These are phyloP conservation scores for Globisporangium carolinianum DNA, from an alignment of 352 stramenopile species.

Conservation along the genomic window DNA sequence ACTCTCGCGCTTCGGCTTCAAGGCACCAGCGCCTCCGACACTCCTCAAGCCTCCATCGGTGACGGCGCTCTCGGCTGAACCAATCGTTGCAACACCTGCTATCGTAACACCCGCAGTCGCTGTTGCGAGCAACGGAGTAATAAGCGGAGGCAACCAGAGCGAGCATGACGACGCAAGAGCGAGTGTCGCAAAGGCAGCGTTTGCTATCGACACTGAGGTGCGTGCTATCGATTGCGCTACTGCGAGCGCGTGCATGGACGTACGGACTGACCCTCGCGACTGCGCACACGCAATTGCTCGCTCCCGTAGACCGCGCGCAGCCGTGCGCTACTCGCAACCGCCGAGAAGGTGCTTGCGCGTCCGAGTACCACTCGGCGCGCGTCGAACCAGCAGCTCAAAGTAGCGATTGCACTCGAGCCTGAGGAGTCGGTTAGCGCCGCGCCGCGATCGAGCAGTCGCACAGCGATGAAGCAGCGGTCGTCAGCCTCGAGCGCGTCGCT, in stretches of 20 bases:
- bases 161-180: slow-evolving; percentile 9
- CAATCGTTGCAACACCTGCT: not conserved
- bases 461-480: slow-evolving; percentile 15
- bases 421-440: slow-evolving; percentile 5
- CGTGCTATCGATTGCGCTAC: not conserved
- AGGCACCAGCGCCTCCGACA: not conserved
- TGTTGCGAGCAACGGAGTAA: not conserved
- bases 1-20: slow-evolving; percentile 25
- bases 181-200: not conserved
- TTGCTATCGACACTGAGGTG: not conserved
- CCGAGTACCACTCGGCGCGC: slow-evolving; percentile 14
- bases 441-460: slow-evolving; percentile 9
- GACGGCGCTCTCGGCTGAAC: slow-evolving; percentile 5
- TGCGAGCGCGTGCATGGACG: not conserved
- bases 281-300: not conserved
- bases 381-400: slow-evolving; percentile 6
- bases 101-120: not conserved
- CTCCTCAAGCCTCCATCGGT: not conserved
- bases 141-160: slow-evolving; percentile 17
- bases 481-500: slow-evolving; percentile 4
- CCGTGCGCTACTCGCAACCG: slow-evolving; percentile 11
- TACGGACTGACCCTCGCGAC: not conserved
- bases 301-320: slow-evolving; percentile 4
- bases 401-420: not conserved
- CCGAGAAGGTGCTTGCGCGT: slow-evolving; percentile 14